Evolutionary conservation across 1,284 basidiomycete genomes (phyloP).

Genomic region (Apiotrichum sp.): DNA sequence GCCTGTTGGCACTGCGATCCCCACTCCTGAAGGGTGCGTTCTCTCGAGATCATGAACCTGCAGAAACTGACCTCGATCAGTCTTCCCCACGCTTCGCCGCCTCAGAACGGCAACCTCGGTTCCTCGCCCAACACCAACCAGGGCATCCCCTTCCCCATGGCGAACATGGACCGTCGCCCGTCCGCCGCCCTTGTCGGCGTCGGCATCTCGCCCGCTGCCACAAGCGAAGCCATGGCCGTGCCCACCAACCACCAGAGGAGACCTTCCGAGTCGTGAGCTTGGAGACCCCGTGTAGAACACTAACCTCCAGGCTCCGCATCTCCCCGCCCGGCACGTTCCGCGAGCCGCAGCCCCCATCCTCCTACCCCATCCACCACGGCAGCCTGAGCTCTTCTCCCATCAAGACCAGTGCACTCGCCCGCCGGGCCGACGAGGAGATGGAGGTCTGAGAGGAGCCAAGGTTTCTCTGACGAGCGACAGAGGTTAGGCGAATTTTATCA

Average conservation of each 20-base stretch:
- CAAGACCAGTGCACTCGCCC: slow-evolving; percentile 41
- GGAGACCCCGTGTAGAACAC: background rate
- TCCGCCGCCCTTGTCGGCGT: slow-evolving; percentile 30
- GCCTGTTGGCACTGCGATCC: slow-evolving; percentile 86
- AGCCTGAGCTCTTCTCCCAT: slow-evolving; percentile 39
- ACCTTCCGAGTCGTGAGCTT: slow-evolving; percentile 35
- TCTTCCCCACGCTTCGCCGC: slow-evolving; percentile 45
- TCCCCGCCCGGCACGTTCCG: slow-evolving; percentile 38
- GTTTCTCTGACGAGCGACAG: background rate
- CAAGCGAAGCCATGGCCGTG: slow-evolving; percentile 35
- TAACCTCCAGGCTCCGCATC: slow-evolving; percentile 26
- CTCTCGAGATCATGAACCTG: background rate
- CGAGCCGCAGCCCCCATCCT: slow-evolving; percentile 31
- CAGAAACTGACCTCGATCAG: slow-evolving; percentile 17
- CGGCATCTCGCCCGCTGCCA: slow-evolving; percentile 36
- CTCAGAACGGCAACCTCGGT: slow-evolving; percentile 32
- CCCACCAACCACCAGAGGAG: slow-evolving; percentile 31
- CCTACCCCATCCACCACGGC: slow-evolving; percentile 40
- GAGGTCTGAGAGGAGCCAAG: slow-evolving; percentile 8
- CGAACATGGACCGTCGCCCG: slow-evolving; percentile 7
- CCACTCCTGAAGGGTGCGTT: slow-evolving; percentile 85
- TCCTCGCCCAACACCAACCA: slow-evolving; percentile 37
- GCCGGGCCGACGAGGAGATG: slow-evolving; percentile 37
- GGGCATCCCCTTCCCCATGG: slow-evolving; percentile 8
- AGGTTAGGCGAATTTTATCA: background rate